A percentile compares a stretch with the other conserved stretches of the same genome.
Conservation (phyloP, 1,284 basidiomycete species). For the Ustanciosporium gigantosporum region DNA sequence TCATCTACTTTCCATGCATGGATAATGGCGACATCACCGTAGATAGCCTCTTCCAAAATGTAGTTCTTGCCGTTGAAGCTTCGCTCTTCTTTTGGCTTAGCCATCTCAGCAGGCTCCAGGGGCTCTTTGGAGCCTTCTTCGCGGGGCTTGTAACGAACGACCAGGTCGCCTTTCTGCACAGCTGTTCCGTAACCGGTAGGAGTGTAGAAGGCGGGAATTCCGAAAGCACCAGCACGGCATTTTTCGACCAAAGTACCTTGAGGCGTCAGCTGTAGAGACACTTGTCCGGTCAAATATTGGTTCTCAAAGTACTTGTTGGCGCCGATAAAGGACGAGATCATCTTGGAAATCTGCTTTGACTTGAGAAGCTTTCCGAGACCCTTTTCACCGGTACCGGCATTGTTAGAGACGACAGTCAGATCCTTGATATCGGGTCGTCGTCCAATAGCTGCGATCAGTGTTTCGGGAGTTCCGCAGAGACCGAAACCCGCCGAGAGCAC, state of each 20-base stretch:
- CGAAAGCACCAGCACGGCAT: constrained; percentile 85
- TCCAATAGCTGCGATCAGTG: constrained; percentile 52
- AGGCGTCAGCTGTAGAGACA: constrained; percentile 53
- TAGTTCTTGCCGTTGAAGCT: constrained; percentile 81
- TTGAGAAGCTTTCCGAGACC: constrained; percentile 54
- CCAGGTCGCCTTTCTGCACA: constrained; percentile 62
- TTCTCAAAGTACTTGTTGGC: constrained; percentile 57
- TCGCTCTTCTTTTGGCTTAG: constrained; percentile 71
- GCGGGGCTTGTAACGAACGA: constrained; percentile 56
- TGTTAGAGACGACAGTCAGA: constrained; percentile 56
- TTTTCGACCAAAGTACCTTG: constrained; percentile 79
- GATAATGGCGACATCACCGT: constrained; percentile 85
- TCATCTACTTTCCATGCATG: constrained; percentile 95
- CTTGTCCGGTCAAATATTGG: constrained; percentile 55
- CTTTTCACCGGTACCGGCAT: constrained; percentile 54
- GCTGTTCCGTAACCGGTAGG: constrained; percentile 73
- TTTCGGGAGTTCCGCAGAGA: constrained; percentile 59
- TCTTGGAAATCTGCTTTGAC: constrained; percentile 45
- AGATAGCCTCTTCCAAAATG: constrained; percentile 83
- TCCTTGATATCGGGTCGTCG: constrained; percentile 43
- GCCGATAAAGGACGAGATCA: constrained; percentile 58
- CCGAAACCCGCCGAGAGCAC: constrained; percentile 58
- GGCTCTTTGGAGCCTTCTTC: constrained; percentile 25
- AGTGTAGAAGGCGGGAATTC: constrained; percentile 94
- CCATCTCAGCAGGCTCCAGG: constrained; percentile 54